phyloP scores from a whole-genome alignment of 257 asterid species.

The Linaria vulgaris region DNA sequence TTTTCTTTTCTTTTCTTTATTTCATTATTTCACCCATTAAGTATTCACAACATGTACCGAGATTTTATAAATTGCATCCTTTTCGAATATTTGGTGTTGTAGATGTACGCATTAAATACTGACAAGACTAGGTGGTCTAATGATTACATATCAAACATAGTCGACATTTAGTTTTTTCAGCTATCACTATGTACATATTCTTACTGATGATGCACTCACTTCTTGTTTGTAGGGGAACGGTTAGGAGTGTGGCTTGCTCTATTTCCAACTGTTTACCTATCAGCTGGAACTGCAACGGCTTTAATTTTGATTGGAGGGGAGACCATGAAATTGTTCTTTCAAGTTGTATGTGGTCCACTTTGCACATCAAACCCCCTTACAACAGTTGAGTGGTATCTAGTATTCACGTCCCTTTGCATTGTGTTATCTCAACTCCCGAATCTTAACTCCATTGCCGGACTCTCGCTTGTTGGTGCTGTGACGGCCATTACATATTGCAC shows the following conservation, averaged over 20 bases:
- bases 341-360: constrained; percentile 82
- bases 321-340: constrained; percentile 97
- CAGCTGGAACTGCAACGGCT: constrained; percentile 98
- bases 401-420: constrained; percentile 92
- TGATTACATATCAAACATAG: too few species aligned
- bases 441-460: constrained; percentile 96
- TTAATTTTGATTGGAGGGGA: constrained; percentile 94
- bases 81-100: too few species aligned
- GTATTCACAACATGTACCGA: too few species aligned
- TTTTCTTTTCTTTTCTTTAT: too few species aligned
- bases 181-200: background rate
- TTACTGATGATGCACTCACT: background rate
- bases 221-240: constrained; percentile 61
- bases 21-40: too few species aligned
- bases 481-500: constrained; percentile 91
- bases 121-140: too few species aligned
- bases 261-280: constrained; percentile 92
- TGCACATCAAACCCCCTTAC: constrained; percentile 93
- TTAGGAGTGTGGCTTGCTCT: constrained; percentile 98
- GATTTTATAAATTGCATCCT: too few species aligned
- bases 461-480: constrained; percentile 92
- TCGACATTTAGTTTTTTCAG: too few species aligned
- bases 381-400: constrained; percentile 96
- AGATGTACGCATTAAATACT: too few species aligned
- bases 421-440: constrained; percentile 95